Evolutionary conservation across 345 rosid species (phyloP).

Genomic region (Microcos paniculata): DNA sequence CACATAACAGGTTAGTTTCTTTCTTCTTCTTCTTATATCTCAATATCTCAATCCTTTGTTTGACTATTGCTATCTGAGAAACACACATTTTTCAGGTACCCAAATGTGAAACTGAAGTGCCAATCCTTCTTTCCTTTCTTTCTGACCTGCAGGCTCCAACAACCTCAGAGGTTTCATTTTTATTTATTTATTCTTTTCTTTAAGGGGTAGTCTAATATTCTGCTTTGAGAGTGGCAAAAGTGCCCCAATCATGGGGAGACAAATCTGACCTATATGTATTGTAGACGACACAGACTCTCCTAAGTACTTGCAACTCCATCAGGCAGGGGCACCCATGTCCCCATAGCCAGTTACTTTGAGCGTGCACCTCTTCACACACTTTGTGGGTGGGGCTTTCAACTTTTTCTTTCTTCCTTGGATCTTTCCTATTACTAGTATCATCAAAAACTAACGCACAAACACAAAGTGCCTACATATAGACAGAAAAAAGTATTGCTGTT

Average conservation of each 20-base stretch:
- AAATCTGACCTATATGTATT: constrained; percentile 19
- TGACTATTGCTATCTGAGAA: background rate
- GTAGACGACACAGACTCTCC: constrained; percentile 26
- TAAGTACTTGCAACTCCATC: constrained; percentile 31
- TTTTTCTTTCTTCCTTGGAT: constrained; percentile 7
- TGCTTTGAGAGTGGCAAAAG: constrained; percentile 18
- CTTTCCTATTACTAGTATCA: background rate
- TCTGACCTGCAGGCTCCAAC: no score
- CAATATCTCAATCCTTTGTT: background rate
- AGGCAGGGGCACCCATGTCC: constrained; percentile 28
- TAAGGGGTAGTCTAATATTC: background rate
- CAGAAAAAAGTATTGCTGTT: background rate
- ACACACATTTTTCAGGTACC: background rate
- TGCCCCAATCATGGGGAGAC: constrained; percentile 34
- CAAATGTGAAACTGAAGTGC: background rate
- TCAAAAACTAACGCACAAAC: background rate
- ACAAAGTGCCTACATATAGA: background rate
- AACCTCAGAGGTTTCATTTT: background rate
- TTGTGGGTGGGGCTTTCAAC: constrained; percentile 28
- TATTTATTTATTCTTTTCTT: background rate
- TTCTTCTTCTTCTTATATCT: background rate
- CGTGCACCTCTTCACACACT: constrained; percentile 15
- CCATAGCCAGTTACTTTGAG: constrained; percentile 19
- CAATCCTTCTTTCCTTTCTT: no score
- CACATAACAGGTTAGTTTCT: background rate